A percentile compares a stretch with the other conserved stretches of the same genome.
phyloP scores from a whole-genome alignment of 2,329 filamentous ascomycete genomes.

The Xylaria digitata region DNA sequence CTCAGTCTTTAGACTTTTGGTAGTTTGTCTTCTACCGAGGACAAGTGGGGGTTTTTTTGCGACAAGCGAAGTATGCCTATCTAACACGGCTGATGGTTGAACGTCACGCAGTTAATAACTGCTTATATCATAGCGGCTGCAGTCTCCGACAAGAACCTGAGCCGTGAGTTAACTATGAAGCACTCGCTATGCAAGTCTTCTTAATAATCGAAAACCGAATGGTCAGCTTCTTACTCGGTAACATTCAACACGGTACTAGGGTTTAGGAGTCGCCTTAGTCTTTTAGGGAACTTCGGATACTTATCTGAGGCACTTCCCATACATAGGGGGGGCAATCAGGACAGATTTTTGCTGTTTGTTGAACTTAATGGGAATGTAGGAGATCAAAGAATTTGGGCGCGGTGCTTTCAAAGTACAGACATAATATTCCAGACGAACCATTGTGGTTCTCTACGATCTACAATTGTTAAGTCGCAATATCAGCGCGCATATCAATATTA shows the following conservation, averaged over 20 bases:
- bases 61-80: conserved; percentile 19
- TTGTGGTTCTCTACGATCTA: conserved; percentile 24
- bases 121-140: conserved; percentile 7
- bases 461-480: conserved; percentile 16
- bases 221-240: conserved; percentile 23
- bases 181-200: background rate
- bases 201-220: conserved; percentile 15
- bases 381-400: conserved; percentile 34
- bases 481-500: conserved; percentile 33
- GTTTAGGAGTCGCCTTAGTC: conserved; percentile 15
- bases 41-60: conserved; percentile 21
- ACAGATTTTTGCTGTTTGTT: conserved; percentile 37
- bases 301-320: conserved; percentile 15
- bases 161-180: conserved; percentile 2
- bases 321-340: conserved; percentile 20
- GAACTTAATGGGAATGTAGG: conserved; percentile 34
- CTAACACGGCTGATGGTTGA: conserved; percentile 7
- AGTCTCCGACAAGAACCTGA: conserved; percentile 5
- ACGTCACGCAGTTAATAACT: conserved; percentile 5
- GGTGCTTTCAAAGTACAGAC: conserved; percentile 29
- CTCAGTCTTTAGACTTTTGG: conserved; percentile 22
- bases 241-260: conserved; percentile 24
- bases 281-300: conserved; percentile 31
- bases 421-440: conserved; percentile 12
- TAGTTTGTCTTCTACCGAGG: conserved; percentile 6